These are phyloP conservation scores for Chrysophaeum taylorii DNA, from an alignment of 352 stramenopile genomes.

Conservation along the genomic window DNA sequence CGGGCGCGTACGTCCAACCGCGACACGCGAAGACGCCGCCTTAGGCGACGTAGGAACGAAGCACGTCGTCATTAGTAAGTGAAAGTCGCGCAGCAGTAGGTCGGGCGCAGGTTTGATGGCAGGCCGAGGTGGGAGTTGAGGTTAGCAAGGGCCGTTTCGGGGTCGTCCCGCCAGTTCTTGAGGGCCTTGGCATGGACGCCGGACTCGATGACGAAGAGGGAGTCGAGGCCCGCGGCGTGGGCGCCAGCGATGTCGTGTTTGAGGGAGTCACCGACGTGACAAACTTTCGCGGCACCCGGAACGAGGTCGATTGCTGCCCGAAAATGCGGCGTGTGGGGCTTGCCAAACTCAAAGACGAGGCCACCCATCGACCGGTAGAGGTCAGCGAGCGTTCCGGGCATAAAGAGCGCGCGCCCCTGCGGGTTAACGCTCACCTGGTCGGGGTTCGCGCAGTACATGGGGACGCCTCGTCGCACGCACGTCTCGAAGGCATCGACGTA, in stretches of 20 bases:
- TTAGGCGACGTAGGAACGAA: no score
- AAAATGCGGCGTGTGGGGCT: constrained; percentile 63
- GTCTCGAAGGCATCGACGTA: constrained; percentile 35
- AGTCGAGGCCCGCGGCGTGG: constrained; percentile 42
- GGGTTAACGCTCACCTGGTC: constrained; percentile 61
- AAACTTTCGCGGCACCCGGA: constrained; percentile 9
- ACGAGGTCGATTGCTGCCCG: constrained; percentile 46
- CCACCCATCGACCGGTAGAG: constrained; percentile 62
- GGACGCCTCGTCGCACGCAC: constrained; percentile 47
- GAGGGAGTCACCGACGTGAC: constrained; percentile 54
- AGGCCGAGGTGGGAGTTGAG: no score
- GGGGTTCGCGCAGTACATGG: constrained; percentile 69
- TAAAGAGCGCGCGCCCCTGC: constrained; percentile 48
- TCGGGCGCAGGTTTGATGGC: no score
- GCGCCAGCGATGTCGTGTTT: constrained; percentile 55
- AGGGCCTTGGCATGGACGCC: constrained; percentile 50
- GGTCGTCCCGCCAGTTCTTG: no score
- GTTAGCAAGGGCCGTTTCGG: no score
- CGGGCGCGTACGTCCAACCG: no score
- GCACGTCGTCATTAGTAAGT: no score
- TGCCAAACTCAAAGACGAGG: constrained; percentile 61
- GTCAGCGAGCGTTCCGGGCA: constrained; percentile 62
- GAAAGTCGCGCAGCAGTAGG: no score
- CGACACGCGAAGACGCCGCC: no score
- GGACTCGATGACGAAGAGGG: constrained; percentile 45